A percentile compares a stretch with the other conserved stretches of the same genome.
Evolutionary conservation across 2,329 filamentous ascomycete species (phyloP).

Genomic region (Incumbomyces delicatus): DNA sequence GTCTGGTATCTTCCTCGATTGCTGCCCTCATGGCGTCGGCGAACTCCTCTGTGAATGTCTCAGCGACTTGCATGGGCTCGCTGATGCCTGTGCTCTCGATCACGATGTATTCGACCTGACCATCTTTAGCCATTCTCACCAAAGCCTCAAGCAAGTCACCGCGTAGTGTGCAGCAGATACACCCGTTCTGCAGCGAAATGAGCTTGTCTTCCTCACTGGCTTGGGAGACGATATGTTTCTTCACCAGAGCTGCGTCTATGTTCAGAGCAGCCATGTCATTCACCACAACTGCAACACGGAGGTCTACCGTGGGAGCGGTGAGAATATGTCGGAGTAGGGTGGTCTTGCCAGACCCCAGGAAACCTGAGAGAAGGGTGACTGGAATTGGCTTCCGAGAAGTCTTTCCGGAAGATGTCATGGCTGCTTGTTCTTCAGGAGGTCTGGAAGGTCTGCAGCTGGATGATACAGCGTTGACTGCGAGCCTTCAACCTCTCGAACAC

Average conservation of each 20-base stretch:
- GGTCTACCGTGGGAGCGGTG: constrained; percentile 52
- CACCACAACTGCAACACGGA: constrained; percentile 62
- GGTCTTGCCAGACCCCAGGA: constrained; percentile 59
- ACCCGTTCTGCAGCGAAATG: constrained; percentile 61
- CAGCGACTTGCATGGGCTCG: constrained; percentile 63
- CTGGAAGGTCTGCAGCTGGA: too few relatives aligned
- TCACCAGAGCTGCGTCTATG: constrained; percentile 54
- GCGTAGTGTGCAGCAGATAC: constrained; percentile 66
- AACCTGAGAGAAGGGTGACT: constrained; percentile 52
- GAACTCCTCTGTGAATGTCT: constrained; percentile 56
- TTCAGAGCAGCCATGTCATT: constrained; percentile 63
- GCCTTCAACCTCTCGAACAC: too few relatives aligned
- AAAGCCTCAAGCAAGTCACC: constrained; percentile 63
- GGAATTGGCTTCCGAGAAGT: constrained; percentile 30
- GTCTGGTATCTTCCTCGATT: constrained; percentile 32
- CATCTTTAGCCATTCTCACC: constrained; percentile 51
- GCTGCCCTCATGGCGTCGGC: constrained; percentile 38
- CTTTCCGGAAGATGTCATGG: too few relatives aligned
- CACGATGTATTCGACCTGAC: constrained; percentile 60
- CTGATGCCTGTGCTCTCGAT: constrained; percentile 65
- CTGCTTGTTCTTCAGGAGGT: too few relatives aligned
- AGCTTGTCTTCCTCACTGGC: constrained; percentile 49
- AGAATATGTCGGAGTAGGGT: constrained; percentile 61
- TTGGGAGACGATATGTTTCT: constrained; percentile 47
- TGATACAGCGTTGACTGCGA: too few relatives aligned